Conservation (phyloP, 108 stramenopile genomes). For the Pseudonitzschia pungens region DNA sequence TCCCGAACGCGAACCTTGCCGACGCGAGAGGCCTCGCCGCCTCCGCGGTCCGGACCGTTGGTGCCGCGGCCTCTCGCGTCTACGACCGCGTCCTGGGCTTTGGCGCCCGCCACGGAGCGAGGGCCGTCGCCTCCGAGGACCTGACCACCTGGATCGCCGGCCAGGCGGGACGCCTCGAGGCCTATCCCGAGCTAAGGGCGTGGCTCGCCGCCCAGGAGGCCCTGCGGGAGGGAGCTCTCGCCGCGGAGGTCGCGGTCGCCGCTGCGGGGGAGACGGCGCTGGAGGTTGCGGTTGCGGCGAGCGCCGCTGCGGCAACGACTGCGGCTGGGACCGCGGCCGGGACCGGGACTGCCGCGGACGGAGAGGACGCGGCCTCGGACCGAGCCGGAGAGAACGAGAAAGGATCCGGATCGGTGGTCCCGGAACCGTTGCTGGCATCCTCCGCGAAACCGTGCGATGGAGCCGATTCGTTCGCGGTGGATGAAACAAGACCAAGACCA, state of each 20-base stretch:
- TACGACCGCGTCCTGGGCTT: not conserved
- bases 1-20: not conserved
- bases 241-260: not conserved
- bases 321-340: no score
- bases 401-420: no score
- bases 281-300: no score
- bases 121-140: not conserved
- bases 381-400: no score
- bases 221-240: not conserved
- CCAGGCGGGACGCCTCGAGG: not conserved
- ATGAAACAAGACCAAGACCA: no score
- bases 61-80: not conserved
- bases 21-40: not conserved
- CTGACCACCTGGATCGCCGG: not conserved
- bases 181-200: not conserved
- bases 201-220: not conserved
- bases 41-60: not conserved
- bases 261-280: not conserved
- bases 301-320: no score
- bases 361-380: no score
- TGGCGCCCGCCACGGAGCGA: not conserved
- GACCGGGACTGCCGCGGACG: no score
- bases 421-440: no score
- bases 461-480: no score
- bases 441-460: no score